Evolutionary conservation across 352 stramenopile species (phyloP), one percentile per base, ranked within the genome.

Genomic region (Phytophthora chlamydospora): DNA sequence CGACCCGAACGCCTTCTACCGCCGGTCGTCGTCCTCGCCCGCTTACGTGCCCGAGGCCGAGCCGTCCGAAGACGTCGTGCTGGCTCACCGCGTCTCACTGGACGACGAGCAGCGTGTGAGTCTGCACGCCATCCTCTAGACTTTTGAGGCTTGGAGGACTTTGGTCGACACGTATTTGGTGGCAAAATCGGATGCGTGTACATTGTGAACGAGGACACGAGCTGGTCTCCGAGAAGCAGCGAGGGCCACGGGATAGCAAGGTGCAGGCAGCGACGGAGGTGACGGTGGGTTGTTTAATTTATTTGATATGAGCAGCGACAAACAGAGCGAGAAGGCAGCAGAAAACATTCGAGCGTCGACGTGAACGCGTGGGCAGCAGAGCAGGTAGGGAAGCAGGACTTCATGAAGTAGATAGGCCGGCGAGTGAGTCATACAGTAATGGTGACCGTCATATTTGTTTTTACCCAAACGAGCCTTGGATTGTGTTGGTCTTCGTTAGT

Each of bases 41-140:
- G 34, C 66, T 47, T 81, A 80, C 47, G 56, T 63, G n/a, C 71
- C 68, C 21, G 68, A 75, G 19, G 43, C 60, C 4, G 68, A 76
- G 55, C 53, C 55, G 58, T 76, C 73, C 6, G 62, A 85, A 61
- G 78, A 87, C 40, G 78, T 87, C 3, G 75, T 87, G 46, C 62
- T 87, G 39, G 78, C 75, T 35, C 75, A 85, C 38, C 78, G 78
- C 54, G 71, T 85, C 49, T 87, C 78, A 52, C 76, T 88, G 2
- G 75, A 85, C 59, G 67, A 88, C 19, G 75, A 80, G 12, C 73
- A 85, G 44, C 78, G 78, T 27, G 73, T 85, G 71, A 88, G 78
- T 71, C 68, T 88, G 43, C 78, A 88, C 57, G 78, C 78, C 40
- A 88, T 88, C 42, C 69, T 88, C n/a, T 88, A 83, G 51, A 69